phyloP scores from a whole-genome alignment of 331 rosid genomes.

The Quercus phellos region DNA sequence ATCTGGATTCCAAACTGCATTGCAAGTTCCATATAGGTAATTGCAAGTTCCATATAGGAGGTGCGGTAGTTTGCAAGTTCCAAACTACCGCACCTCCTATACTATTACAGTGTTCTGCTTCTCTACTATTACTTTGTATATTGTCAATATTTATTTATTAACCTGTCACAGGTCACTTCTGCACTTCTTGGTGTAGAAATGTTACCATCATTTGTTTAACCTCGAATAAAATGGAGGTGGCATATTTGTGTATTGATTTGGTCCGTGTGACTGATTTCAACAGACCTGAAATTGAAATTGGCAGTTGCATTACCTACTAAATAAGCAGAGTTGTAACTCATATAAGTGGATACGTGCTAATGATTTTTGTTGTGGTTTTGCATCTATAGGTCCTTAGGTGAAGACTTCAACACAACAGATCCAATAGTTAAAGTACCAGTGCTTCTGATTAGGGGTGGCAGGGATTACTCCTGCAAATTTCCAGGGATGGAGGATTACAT shows the following conservation, averaged over 20 bases:
- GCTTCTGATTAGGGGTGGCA: slow-evolving; percentile 52
- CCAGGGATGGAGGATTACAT: slow-evolving; percentile 62
- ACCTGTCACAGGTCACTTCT: not conserved
- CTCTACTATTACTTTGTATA: not conserved
- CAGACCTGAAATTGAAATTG: not conserved
- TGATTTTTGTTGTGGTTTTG: slow-evolving; percentile 1
- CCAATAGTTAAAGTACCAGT: slow-evolving; percentile 47
- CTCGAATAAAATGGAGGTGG: no score
- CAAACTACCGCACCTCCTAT: no score
- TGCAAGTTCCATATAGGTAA: slow-evolving; percentile 79
- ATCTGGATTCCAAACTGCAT: slow-evolving; percentile 67
- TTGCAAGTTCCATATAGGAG: no score
- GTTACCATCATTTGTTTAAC: not conserved
- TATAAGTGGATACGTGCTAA: slow-evolving; percentile 2
- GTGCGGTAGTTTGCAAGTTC: no score
- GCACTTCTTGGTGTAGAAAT: not conserved
- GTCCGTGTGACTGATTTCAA: no score
- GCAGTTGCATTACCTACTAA: no score
- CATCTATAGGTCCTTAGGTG: slow-evolving; percentile 41
- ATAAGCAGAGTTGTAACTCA: not conserved
- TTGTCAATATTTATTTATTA: no score
- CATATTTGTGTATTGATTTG: no score
- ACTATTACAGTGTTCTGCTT: not conserved
- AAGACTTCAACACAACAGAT: slow-evolving; percentile 34
- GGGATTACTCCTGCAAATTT: slow-evolving; percentile 58